Base-by-base conservation (phyloP, 139 green algal species). In the Chlorella sp. region DNA sequence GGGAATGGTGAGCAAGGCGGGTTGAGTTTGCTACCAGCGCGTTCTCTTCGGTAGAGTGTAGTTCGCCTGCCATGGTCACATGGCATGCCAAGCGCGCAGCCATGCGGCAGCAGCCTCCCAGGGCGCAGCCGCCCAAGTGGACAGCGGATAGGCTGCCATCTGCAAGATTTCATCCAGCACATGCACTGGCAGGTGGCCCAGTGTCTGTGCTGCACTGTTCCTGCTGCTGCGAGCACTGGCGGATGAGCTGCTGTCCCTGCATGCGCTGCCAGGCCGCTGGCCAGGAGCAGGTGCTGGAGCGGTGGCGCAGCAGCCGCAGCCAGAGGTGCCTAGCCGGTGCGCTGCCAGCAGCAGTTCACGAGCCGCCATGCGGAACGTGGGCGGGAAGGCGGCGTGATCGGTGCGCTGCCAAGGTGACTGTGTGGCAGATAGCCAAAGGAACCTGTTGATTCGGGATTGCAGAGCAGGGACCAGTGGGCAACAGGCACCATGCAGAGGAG, bases 131-230 rank as follows among this genome's bases (percentile, higher is more conserved):
- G 55, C 76, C 76, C 57, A 72, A 16, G 36, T 38, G 20, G 76
- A 82, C 15, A 82, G 76, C 0, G 76, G 76, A 39, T 72, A 82
- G 25, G 76, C 76, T 20, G 76, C 76, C 36, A 72, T 39, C 11
- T 20, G 36, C 36, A 82, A 15, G 3, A 82, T 39, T 5, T 62
- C 34, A 3, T 67, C 36, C 25, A 73, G 38, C 60, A 73, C 25
- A 5, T 56, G 34, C 38, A 9, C 57, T 2, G 76, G 76, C 34
- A 82, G 25, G 36, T 26, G 25, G 3, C 23, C 76, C 36, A 81
- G 55, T 55, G 16, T 4, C 0, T 21, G 47, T 23, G 47, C 56
- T 16, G 47, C 30, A 56, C 32, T 34, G 26, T 1, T 6, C 18
- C 9, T 0, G 32, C 32, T 67, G n/a, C 3, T 39, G 32, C 5